These are phyloP conservation scores for Colletotrichum costaricense DNA, from an alignment of 2,329 filamentous ascomycete species.

Conservation along the genomic window DNA sequence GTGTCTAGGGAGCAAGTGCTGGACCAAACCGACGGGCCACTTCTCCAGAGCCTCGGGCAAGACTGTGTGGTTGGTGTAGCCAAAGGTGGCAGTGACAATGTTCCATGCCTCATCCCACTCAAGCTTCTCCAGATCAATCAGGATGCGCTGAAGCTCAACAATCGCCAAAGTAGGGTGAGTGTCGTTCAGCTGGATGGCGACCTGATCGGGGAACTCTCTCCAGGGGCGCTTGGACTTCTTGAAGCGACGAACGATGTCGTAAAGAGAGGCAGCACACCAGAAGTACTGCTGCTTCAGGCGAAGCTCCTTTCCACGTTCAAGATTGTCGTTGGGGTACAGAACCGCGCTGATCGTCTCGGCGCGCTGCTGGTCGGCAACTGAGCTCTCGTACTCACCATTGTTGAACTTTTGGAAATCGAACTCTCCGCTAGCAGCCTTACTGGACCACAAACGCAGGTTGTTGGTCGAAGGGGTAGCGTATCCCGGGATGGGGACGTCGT, in stretches of 20 bases:
- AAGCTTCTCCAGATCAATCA: constrained; percentile 89
- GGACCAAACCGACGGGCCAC: constrained; percentile 93
- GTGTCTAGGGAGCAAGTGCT: constrained; percentile 93
- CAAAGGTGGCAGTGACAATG: constrained; percentile 83
- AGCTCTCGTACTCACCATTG: constrained; percentile 96
- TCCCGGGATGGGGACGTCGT: constrained; percentile 92
- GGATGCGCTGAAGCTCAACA: constrained; percentile 93
- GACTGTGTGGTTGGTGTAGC: constrained; percentile 99
- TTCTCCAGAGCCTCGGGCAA: constrained; percentile 97
- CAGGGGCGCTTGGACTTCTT: constrained; percentile 95
- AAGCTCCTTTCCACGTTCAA: constrained; percentile 96
- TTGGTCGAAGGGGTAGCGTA: constrained; percentile 93
- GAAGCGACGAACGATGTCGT: constrained; percentile 96
- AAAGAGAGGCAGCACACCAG: constrained; percentile 97
- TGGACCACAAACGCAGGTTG: constrained; percentile 97
- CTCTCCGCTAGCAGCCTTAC: constrained; percentile 95
- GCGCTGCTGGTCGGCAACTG: constrained; percentile 96
- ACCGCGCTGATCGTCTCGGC: constrained; percentile 99
- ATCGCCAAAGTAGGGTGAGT: constrained; percentile 97
- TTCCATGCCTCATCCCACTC: constrained; percentile 94
- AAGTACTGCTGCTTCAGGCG: constrained; percentile 99
- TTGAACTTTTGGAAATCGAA: constrained; percentile 99
- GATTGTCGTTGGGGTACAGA: constrained; percentile 96
- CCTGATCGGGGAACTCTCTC: constrained; percentile 92
- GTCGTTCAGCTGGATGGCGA: constrained; percentile 98